Percentiles rank a stretch among this genome's conserved stretches.
phyloP scores from a whole-genome alignment of 176 grass and related monocot species.

The Lolium multiflorum region DNA sequence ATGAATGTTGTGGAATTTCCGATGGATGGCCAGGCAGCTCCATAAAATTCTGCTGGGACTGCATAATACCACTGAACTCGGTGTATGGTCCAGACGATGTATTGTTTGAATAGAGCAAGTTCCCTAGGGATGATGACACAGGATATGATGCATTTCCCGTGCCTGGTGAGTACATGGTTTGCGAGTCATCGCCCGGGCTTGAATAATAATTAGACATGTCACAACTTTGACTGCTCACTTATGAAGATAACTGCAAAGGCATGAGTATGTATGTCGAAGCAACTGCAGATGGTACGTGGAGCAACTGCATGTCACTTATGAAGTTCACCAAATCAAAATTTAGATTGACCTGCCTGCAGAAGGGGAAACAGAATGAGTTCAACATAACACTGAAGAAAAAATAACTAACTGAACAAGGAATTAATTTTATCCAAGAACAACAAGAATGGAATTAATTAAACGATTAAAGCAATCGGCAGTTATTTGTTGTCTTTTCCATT shows the following conservation, averaged over 20 bases:
- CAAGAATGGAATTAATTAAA: constrained; percentile 10
- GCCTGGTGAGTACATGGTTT: constrained; percentile 58
- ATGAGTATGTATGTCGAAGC: constrained; percentile 35
- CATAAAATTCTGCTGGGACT: constrained; percentile 62
- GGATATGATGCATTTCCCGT: constrained; percentile 66
- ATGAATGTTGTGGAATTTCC: constrained; percentile 58
- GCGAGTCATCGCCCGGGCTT: constrained; percentile 64
- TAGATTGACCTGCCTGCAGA: constrained; percentile 31
- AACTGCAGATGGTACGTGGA: background rate
- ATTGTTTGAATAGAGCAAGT: constrained; percentile 75
- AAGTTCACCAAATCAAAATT: constrained; percentile 30
- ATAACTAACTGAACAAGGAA: background rate
- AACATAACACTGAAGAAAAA: constrained; percentile 4
- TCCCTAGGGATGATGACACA: constrained; percentile 62
- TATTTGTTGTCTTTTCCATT: background rate
- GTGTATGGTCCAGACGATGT: constrained; percentile 63
- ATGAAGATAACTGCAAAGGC: constrained; percentile 28
- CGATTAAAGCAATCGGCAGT: background rate
- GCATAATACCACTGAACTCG: constrained; percentile 65
- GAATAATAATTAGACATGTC: constrained; percentile 82
- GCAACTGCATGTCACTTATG: background rate
- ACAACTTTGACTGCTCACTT: constrained; percentile 48
- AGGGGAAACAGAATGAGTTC: background rate
- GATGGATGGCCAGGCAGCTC: constrained; percentile 59
- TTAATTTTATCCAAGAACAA: background rate